Percentiles rank a stretch among this genome's conserved stretches.
phyloP scores from a whole-genome alignment of 106 monocot species.

The Alisma plantagoaquatica region DNA sequence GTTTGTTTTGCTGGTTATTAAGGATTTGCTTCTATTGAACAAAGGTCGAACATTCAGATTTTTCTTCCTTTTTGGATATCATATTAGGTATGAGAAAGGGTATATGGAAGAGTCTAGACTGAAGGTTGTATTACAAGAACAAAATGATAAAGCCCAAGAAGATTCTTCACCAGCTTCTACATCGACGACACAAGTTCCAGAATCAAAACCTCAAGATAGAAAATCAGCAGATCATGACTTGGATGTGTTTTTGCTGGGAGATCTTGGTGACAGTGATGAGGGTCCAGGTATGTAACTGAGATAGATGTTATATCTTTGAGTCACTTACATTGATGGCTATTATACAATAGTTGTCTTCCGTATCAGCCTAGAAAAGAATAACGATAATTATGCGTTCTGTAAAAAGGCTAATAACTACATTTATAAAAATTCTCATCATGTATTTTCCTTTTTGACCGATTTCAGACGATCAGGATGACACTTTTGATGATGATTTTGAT shows the following conservation, averaged over 20 bases:
- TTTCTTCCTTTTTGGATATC: too few species aligned
- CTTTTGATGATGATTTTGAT: constrained; percentile 79
- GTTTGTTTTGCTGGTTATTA: too few species aligned
- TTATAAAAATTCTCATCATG: too few species aligned
- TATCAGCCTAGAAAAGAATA: too few species aligned
- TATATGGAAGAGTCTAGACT: constrained; percentile 53
- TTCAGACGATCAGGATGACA: constrained; percentile 55
- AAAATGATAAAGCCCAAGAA: constrained; percentile 30
- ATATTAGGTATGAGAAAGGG: constrained; percentile 65
- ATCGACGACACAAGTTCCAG: constrained; percentile 24
- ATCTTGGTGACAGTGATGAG: constrained; percentile 85
- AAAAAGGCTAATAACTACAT: too few species aligned
- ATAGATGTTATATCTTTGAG: too few species aligned
- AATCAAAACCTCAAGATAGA: constrained; percentile 43
- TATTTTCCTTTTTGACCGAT: too few species aligned
- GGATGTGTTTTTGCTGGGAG: constrained; percentile 90
- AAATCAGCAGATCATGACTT: constrained; percentile 70
- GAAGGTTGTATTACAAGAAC: constrained; percentile 23
- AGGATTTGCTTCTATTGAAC: too few species aligned
- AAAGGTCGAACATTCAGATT: too few species aligned
- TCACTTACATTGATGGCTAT: too few species aligned
- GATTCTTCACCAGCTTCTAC: constrained; percentile 5
- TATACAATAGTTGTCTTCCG: too few species aligned
- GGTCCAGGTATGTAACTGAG: constrained; percentile 57
- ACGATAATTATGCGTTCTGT: too few species aligned